Base-by-base conservation (phyloP, 1,139 yeast genomes). In the Magnusiomyces ingens region DNA sequence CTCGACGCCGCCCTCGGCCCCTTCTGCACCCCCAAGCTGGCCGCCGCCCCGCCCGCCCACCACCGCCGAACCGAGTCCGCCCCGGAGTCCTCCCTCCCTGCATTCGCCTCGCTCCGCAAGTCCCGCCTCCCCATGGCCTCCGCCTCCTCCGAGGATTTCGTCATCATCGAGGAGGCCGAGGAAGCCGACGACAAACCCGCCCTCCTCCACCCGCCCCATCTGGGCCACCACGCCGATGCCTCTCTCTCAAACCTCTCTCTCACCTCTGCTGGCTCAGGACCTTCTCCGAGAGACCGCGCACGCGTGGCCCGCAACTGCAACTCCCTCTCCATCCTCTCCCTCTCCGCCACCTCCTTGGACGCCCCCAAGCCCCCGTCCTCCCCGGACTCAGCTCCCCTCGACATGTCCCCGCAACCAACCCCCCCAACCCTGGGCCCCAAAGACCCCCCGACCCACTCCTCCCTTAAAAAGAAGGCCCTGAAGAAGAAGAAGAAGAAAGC, bases 1-100 rank as follows among this genome's bases (percentile, higher is more conserved):
- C 59, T 68, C 6, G 69, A 68, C 52, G 70, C 65, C 26, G 72
- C 71, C 1, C 56, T 67, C 47, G 60, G 62, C 49, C 67, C 65
- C 3, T 60, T 61, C 46, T 52, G 57, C 1, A 58, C 56, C 18
- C 58, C 55, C 8, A 26, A 26, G 8, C 32, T 26, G n/a, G n/a
- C n/a, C 8, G 48, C 53, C 3, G 17, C 26, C 18, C n/a, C n/a
- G n/a, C n/a, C n/a, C n/a, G n/a, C 54, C 26, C 45, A 45, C 21
- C 71, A 66, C 53, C 62, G 68, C 42, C 60, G 65, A 35, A 58
- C 65, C 21, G 69, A 65, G 53, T 62, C 66, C 32, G 63, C 66
- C n/a, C 69, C 69, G 3, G 64, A 59, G 48, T 51, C 59, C 38
- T 40, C 56, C 38, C 38, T 59, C 47, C 36, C 48, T 10, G 21